Evolutionary conservation across 352 stramenopile species (phyloP).

Genomic region (Globisporangium cystogenes): DNA sequence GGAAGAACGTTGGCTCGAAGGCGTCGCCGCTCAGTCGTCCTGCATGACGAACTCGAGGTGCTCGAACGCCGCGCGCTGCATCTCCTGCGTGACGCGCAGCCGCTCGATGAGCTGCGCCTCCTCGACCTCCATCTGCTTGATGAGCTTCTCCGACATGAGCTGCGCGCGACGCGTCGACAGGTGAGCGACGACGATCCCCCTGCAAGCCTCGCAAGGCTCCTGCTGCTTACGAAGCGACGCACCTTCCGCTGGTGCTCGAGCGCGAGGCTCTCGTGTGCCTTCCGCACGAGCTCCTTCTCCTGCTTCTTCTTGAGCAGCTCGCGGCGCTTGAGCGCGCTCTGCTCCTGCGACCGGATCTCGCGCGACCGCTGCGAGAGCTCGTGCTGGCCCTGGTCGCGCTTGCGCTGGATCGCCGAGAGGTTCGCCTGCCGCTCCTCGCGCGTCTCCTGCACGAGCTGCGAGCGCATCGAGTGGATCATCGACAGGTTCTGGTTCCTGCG

Average conservation of each 20-base stretch:
- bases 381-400: constrained; percentile 31
- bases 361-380: constrained; percentile 36
- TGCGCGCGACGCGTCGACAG: too few relatives aligned
- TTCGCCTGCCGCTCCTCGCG: constrained; percentile 35
- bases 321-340: constrained; percentile 28
- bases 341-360: constrained; percentile 51
- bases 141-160: constrained; percentile 48
- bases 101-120: constrained; percentile 57
- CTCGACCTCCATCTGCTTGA: constrained; percentile 61
- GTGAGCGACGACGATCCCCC: too few relatives aligned
- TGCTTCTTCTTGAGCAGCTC: constrained; percentile 41
- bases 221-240: background rate
- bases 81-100: constrained; percentile 53
- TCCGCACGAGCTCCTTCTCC: constrained; percentile 42
- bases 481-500: constrained; percentile 35
- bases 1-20: too few relatives aligned
- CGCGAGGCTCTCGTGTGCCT: constrained; percentile 40
- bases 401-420: constrained; percentile 33
- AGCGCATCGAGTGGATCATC: constrained; percentile 34
- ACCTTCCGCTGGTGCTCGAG: constrained; percentile 48
- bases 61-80: constrained; percentile 57
- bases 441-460: constrained; percentile 49
- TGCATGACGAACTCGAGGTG: constrained; percentile 66
- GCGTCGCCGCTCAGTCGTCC: constrained; percentile 16
- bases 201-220: too few relatives aligned